Percentiles rank a stretch among this genome's conserved stretches.
Evolutionary conservation across 78 protist species (phyloP).

Genomic region (Creolimax fragrantissima): DNA sequence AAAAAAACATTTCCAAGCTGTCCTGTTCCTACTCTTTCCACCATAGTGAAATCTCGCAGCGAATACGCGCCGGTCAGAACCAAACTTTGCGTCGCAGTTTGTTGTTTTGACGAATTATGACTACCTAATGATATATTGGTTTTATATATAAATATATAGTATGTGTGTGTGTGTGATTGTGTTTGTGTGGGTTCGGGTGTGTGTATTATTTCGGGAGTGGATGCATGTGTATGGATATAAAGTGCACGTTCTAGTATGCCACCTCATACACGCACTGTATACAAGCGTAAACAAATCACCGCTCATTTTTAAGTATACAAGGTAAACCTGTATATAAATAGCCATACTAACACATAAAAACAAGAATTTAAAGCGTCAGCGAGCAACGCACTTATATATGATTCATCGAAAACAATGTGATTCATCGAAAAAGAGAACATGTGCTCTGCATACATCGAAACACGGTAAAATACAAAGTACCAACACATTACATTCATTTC

Average conservation of each 20-base stretch:
- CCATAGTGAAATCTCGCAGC: neutral
- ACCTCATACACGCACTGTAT: neutral
- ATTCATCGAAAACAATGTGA: too few relatives aligned
- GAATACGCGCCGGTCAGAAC: neutral
- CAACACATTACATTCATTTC: too few relatives aligned
- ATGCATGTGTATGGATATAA: neutral
- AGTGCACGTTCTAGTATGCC: neutral
- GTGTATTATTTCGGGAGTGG: neutral
- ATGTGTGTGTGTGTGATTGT: neutral
- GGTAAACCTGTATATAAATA: neutral
- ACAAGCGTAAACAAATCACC: neutral
- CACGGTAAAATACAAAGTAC: too few relatives aligned
- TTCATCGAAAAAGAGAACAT: too few relatives aligned
- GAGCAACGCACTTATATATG: too few relatives aligned
- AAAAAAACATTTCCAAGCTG: neutral
- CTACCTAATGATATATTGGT: neutral
- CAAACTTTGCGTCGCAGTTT: neutral
- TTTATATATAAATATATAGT: neutral
- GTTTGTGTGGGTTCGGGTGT: neutral
- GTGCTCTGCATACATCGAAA: too few relatives aligned
- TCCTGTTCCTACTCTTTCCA: neutral
- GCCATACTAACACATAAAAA: neutral
- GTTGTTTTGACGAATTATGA: neutral
- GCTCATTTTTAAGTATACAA: neutral
- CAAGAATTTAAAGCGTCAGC: too few relatives aligned